These are phyloP conservation scores for Phanerodontia chrysosporium DNA, from an alignment of 768 basidiomycete species.

Conservation along the genomic window DNA sequence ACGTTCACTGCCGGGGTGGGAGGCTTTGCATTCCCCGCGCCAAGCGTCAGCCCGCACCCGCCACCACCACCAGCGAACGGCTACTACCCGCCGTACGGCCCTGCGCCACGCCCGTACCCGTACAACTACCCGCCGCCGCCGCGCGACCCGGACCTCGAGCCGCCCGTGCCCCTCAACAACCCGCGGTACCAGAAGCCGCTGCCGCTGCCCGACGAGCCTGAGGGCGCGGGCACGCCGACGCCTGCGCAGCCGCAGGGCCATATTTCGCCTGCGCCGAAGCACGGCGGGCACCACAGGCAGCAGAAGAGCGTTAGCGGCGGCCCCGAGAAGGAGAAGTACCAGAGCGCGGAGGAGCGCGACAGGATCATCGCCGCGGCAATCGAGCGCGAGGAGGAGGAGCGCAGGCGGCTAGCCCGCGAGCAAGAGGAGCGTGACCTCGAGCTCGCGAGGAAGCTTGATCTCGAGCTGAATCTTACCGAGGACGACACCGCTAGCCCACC, in stretches of 20 bases:
- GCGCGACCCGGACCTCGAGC: conserved; percentile 16
- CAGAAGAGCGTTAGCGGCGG: background rate
- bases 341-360: conserved; percentile 17
- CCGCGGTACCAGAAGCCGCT: conserved; percentile 51
- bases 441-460: conserved; percentile 49
- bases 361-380: conserved; percentile 14
- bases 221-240: conserved; percentile 24
- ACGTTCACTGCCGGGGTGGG: conserved; percentile 8
- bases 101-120: conserved; percentile 5
- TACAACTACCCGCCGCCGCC: conserved; percentile 16
- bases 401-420: conserved; percentile 35
- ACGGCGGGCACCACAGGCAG: background rate
- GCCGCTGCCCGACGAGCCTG: conserved; percentile 41
- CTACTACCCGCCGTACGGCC: conserved; percentile 1
- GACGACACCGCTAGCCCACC: background rate
- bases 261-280: background rate
- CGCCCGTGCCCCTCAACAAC: conserved; percentile 41
- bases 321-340: background rate
- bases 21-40: conserved; percentile 13
- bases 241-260: background rate
- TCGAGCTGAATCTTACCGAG: conserved; percentile 42
- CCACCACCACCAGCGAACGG: background rate
- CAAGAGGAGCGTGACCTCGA: conserved; percentile 38
- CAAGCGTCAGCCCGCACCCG: conserved; percentile 8
- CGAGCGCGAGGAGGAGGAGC: conserved; percentile 36